Evolutionary conservation across 805 yeast genomes (phyloP).

Genomic region (Candida anglica): DNA sequence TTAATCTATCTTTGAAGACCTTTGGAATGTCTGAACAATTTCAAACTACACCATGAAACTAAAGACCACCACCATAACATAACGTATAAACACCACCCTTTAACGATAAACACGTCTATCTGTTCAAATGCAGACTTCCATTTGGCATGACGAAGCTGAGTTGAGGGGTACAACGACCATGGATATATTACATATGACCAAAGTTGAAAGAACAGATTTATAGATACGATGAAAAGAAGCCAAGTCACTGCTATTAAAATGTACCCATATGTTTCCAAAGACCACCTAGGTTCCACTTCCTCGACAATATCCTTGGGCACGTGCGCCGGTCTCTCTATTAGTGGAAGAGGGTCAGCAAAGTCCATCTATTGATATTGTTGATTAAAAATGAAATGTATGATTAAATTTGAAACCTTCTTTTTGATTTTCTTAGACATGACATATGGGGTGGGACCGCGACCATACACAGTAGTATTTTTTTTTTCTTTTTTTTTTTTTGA

Average conservation of each 20-base stretch:
- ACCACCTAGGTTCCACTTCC: slow-evolving; percentile 4
- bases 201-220: slow-evolving; percentile 30
- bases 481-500: no score
- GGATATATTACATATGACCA: slow-evolving; percentile 35
- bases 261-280: slow-evolving; percentile 20
- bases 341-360: slow-evolving; percentile 15
- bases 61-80: slow-evolving; percentile 62
- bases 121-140: slow-evolving; percentile 13
- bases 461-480: no score
- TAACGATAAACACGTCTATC: slow-evolving; percentile 27
- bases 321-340: slow-evolving; percentile 12
- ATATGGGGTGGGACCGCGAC: no score
- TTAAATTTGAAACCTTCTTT: no score
- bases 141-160: slow-evolving; percentile 8
- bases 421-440: no score
- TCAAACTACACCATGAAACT: slow-evolving; percentile 75
- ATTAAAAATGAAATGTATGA: no score
- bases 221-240: slow-evolving; percentile 27
- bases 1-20: slow-evolving; percentile 37
- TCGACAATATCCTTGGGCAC: slow-evolving; percentile 7
- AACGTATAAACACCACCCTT: slow-evolving; percentile 37
- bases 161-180: slow-evolving; percentile 9
- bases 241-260: slow-evolving; percentile 24
- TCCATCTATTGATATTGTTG: no score
- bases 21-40: slow-evolving; percentile 74